Conservation (phyloP, 225 moss, liverwort and hornwort species). For the Physcomitrium patens region DNA sequence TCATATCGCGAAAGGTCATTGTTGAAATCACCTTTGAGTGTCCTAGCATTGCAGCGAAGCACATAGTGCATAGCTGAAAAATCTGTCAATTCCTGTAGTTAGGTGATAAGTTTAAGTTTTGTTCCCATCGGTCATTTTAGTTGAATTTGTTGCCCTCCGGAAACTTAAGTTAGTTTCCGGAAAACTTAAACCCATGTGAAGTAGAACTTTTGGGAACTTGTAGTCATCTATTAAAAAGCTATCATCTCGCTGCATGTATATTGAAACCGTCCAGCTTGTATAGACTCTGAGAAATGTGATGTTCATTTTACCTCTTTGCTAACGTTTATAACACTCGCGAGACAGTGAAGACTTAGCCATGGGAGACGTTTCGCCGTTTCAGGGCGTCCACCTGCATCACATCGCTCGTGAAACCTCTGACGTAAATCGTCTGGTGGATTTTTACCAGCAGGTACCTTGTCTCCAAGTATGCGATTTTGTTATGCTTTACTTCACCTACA, state of each 20-base stretch:
- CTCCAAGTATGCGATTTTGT: not conserved
- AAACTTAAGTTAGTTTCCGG: not conserved
- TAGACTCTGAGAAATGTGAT: not conserved
- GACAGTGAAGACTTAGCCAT: constrained; percentile 31
- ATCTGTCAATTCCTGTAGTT: not conserved
- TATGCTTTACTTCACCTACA: not conserved
- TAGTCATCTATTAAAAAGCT: not conserved
- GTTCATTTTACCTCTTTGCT: not conserved
- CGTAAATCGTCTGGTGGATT: constrained; percentile 66
- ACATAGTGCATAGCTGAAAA: no score
- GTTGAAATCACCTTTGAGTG: no score
- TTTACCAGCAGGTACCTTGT: constrained; percentile 61
- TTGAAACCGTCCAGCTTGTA: not conserved
- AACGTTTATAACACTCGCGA: not conserved
- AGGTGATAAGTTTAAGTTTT: not conserved
- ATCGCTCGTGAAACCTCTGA: constrained; percentile 89
- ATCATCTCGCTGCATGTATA: not conserved
- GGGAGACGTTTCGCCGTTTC: constrained; percentile 55
- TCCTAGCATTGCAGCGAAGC: no score
- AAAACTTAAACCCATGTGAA: not conserved
- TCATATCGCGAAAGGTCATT: no score
- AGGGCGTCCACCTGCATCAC: constrained; percentile 77
- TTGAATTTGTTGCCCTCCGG: not conserved
- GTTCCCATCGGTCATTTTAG: not conserved
- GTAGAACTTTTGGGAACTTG: not conserved